Percentiles rank a stretch among this genome's conserved stretches.
Conservation (phyloP, 1,284 basidiomycete species). For the Apiotrichum mycotoxinovorans region DNA sequence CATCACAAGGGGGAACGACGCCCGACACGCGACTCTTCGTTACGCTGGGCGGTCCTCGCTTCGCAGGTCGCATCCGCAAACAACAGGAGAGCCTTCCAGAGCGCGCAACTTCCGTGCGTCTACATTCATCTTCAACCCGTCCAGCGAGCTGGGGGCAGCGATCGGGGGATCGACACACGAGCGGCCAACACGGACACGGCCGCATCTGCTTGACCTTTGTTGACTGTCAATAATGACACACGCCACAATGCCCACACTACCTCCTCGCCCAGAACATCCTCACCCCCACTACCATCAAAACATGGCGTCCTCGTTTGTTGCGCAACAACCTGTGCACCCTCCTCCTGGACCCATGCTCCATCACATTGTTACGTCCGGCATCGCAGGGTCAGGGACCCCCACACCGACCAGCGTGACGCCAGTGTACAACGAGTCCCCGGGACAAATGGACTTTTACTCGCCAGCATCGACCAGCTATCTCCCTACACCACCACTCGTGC, state of each 20-base stretch:
- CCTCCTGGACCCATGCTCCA: not conserved
- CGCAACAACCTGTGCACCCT: not conserved
- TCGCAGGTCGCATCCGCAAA: too few species aligned
- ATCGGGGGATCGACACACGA: not conserved
- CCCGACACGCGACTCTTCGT: too few species aligned
- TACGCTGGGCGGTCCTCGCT: too few species aligned
- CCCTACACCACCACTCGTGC: constrained; percentile 1
- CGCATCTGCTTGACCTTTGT: not conserved
- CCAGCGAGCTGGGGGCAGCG: too few species aligned
- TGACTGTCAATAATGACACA: not conserved
- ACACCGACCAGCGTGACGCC: constrained; percentile 1
- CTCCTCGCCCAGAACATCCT: not conserved
- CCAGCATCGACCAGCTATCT: constrained; percentile 9
- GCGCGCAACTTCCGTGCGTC: too few species aligned
- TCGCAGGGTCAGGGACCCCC: not conserved
- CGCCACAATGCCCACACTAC: not conserved
- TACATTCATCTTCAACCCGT: too few species aligned
- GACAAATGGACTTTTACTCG: constrained; percentile 2
- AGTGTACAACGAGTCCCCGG: not conserved
- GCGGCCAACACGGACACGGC: not conserved
- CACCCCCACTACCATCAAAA: not conserved
- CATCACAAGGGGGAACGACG: too few species aligned
- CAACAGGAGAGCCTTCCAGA: too few species aligned
- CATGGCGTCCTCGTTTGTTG: not conserved
- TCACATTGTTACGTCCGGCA: not conserved